phyloP scores from a whole-genome alignment of 2,329 filamentous ascomycete species.

The Nemania abortiva region DNA sequence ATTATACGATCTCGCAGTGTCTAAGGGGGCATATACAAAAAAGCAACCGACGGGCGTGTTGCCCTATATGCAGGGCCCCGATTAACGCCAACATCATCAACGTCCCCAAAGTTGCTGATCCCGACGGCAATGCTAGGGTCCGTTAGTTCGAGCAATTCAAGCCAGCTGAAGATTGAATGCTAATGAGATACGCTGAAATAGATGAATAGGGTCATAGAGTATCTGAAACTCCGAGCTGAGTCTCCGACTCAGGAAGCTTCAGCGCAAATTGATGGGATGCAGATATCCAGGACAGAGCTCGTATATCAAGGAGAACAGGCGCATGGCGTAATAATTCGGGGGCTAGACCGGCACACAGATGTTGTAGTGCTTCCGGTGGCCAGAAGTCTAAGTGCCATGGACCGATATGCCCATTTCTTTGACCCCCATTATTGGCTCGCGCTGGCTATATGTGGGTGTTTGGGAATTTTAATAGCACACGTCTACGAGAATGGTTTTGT shows the following conservation, averaged over 20 bases:
- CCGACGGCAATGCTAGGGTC: not conserved
- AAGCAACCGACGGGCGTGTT: not conserved
- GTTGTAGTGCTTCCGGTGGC: no score
- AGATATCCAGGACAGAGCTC: no score
- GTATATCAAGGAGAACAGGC: no score
- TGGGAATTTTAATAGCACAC: no score
- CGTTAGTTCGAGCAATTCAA: not conserved
- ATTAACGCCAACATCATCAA: not conserved
- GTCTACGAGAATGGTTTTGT: no score
- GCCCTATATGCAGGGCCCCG: slow-evolving; percentile 2
- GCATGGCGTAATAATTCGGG: no score
- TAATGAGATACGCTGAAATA: slow-evolving; percentile 1
- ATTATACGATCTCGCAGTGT: slow-evolving; percentile 5
- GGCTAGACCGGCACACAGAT: no score
- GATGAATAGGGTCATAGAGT: slow-evolving; percentile 7
- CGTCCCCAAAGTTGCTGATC: not conserved
- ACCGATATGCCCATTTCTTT: no score
- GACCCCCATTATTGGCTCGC: no score
- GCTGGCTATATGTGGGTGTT: no score
- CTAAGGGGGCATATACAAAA: not conserved
- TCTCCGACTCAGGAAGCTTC: not conserved
- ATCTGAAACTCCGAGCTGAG: not conserved
- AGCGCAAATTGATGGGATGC: no score
- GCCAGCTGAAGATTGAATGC: not conserved
- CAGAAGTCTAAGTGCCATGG: no score